Evolutionary conservation across 768 basidiomycete genomes (phyloP), one percentile per base, ranked within the genome.

Genomic region (Royoungia palumana): DNA sequence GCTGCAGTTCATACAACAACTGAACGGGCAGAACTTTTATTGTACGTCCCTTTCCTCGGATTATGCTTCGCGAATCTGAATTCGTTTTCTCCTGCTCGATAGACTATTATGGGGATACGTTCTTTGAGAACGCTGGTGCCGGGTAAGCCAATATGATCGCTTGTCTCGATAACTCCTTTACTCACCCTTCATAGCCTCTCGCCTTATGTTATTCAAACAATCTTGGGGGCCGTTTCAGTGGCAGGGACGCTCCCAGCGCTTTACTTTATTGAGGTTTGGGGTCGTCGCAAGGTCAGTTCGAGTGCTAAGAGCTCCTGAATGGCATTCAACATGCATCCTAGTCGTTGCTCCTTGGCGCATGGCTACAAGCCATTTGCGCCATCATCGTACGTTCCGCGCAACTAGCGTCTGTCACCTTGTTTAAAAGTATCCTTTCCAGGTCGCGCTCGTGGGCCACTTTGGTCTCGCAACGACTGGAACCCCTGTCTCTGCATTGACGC

Each of bases 11-110:
- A 80, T 90, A 44, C 87, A 89, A 55, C 87, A 89, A 56, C 66
- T 89, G 25, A 86, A 89, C 49, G 87, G 86, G 13, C 87, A 90
- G 65, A 89, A 87, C 62, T 88, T 87, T 67, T 87, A 85, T 65
- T 86, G 85, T 85, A 53, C 53, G 79, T 65, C 7, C 6, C 32
- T 44, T 28, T 20, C n/a, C 28, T 35, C 6, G 20, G 10, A 39
- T 25, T 42, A 3, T 21, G 22, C n/a, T n/a, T n/a, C n/a, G n/a
- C n/a, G 7, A 11, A 30, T 20, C 13, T 37, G 13, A 64, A 63
- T 41, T 25, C 54, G 63, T 43, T n/a, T 28, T 38, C 7, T 30
- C 19, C 48, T 37, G 51, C 27, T 38, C 12, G n/a, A n/a, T 54
- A 86, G 85, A 87, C 61, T 87, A 87, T 64, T 88, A 87, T 58